phyloP scores from a whole-genome alignment of 2,329 filamentous ascomycete species.

The Aspergillus persii region DNA sequence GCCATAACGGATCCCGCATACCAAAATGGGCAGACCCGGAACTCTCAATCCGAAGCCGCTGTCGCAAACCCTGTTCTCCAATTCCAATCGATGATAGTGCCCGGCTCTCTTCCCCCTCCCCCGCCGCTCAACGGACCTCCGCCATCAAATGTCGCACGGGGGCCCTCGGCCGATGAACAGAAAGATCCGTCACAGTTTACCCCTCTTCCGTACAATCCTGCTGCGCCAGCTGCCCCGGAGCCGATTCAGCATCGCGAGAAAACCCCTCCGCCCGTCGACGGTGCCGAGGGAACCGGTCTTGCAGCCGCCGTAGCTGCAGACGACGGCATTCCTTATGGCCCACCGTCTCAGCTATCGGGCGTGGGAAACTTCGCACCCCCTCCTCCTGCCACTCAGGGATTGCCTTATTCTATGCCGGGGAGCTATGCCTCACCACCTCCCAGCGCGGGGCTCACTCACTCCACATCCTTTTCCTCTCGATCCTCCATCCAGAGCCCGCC shows the following conservation, averaged over 20 bases:
- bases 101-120: conserved; percentile 24
- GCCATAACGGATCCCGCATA: conserved; percentile 56
- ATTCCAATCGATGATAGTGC: conserved; percentile 19
- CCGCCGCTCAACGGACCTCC: conserved; percentile 22
- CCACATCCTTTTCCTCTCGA: conserved; percentile 22
- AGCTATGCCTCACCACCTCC: conserved; percentile 37
- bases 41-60: conserved; percentile 33
- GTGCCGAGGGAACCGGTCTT: conserved; percentile 47
- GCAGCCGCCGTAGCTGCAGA: conserved; percentile 42
- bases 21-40: conserved; percentile 43
- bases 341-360: conserved; percentile 25
- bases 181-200: conserved; percentile 37
- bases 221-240: conserved; percentile 64
- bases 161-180: conserved; percentile 1
- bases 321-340: conserved; percentile 31
- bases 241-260: conserved; percentile 65
- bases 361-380: conserved; percentile 22
- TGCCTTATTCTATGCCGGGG: conserved; percentile 24
- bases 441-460: conserved; percentile 31
- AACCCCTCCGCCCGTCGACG: conserved; percentile 62
- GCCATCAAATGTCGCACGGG: conserved; percentile 13
- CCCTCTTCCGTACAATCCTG: conserved; percentile 64
- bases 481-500: conserved; percentile 26
- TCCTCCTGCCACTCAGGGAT: conserved; percentile 20
- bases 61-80: conserved; percentile 14